Evolutionary conservation across 2,329 filamentous ascomycete species (phyloP).

Genomic region (Fusarium siculi): DNA sequence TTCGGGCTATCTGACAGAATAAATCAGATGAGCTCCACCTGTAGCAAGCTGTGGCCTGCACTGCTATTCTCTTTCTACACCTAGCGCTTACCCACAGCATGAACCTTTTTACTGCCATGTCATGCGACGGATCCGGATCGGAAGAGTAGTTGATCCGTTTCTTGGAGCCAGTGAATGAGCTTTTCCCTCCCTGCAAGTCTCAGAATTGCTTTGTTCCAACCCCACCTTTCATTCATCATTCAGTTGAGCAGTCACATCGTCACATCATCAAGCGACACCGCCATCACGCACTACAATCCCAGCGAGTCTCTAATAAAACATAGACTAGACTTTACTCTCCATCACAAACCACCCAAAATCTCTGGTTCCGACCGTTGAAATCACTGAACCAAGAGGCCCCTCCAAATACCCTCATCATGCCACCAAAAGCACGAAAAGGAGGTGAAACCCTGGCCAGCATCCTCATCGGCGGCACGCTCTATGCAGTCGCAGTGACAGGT

Average conservation of each 20-base stretch:
- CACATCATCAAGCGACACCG: no score
- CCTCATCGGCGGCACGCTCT: not conserved
- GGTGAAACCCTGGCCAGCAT: not conserved
- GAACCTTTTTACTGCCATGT: not conserved
- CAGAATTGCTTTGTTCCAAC: not conserved
- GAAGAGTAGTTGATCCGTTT: not conserved
- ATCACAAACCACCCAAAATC: no score
- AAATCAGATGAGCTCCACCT: not conserved
- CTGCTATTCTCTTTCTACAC: rapidly evolving
- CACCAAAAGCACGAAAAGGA: not conserved
- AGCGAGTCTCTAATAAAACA: not conserved
- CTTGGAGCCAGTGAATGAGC: not conserved
- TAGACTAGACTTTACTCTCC: rapidly evolving
- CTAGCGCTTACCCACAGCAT: no score
- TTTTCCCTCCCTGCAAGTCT: not conserved
- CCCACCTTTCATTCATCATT: not conserved
- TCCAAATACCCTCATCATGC: not conserved
- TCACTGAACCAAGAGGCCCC: not conserved
- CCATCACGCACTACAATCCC: no score
- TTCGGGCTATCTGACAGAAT: rapidly evolving
- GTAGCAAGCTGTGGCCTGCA: no score
- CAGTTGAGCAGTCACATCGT: not conserved
- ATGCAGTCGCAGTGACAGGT: not conserved
- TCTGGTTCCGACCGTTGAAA: not conserved
- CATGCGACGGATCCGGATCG: rapidly evolving